A percentile compares a stretch with the other conserved stretches of the same genome.
phyloP scores from a whole-genome alignment of 106 monocot species.

The Iris macrosiphon region DNA sequence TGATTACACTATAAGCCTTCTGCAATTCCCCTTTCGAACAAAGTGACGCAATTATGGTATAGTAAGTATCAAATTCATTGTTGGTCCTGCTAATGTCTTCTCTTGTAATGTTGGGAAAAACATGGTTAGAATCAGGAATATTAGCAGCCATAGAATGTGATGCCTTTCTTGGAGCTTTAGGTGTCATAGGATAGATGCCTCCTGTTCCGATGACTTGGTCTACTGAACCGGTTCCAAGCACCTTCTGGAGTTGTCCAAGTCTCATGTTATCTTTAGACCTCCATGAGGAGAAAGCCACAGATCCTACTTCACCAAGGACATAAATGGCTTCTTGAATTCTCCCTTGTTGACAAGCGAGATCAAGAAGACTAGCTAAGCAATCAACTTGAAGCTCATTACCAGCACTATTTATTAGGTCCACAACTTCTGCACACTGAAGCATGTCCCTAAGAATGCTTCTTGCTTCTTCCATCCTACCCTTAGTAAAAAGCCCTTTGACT shows the following conservation, averaged over 20 bases:
- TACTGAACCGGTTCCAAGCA: conserved; percentile 8
- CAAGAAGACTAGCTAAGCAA: conserved; percentile 44
- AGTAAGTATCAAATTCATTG: conserved; percentile 63
- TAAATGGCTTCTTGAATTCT: conserved; percentile 60
- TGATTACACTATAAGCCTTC: conserved; percentile 47
- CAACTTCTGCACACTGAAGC: conserved; percentile 49
- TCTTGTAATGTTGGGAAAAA: conserved; percentile 5
- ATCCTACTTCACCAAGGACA: conserved; percentile 57
- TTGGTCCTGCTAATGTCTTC: not conserved
- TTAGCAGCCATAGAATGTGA: not conserved
- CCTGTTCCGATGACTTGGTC: conserved; percentile 5
- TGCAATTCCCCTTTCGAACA: conserved; percentile 74
- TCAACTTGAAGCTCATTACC: conserved; percentile 42
- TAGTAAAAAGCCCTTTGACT: conserved; percentile 63
- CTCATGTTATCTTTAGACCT: conserved; percentile 15
- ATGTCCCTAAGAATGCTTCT: conserved; percentile 68
- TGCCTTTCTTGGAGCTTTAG: conserved; percentile 5
- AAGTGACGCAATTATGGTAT: conserved; percentile 56
- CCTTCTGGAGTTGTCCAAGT: conserved; percentile 10
- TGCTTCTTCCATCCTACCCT: conserved; percentile 95
- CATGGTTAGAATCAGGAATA: conserved; percentile 7
- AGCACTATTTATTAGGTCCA: conserved; percentile 42
- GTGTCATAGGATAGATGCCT: not conserved
- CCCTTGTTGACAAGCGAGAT: conserved; percentile 63
- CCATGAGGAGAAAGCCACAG: conserved; percentile 21